Base-by-base conservation (phyloP, 2,329 filamentous ascomycete genomes). In the Cordyceps cicadae region DNA sequence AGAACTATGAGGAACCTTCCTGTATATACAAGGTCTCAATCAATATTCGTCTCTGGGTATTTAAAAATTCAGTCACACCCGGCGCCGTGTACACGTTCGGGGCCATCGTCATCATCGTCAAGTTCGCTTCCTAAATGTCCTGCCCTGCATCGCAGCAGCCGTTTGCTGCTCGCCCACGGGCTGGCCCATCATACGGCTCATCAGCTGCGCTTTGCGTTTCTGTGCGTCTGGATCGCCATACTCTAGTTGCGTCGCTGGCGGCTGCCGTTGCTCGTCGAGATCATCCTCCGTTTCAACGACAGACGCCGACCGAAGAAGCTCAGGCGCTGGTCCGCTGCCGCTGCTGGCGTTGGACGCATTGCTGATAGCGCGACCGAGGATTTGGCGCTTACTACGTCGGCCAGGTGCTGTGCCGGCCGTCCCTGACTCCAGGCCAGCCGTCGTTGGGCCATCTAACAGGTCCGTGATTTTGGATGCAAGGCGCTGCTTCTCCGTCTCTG, bases 291-390 rank as follows among this genome's bases (percentile, higher is more conserved):
- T 51, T 21, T 58, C 59, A 15, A 59, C 39, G 9, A 62, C 59
- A 7, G 64, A 60, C 4, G 56, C 52, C 3, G 57, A 56, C 37
- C 61, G 29, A 26, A 26, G 59, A 59, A 41, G 65, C 21, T 67
- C 66, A 12, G 72, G 65, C 17, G 69, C 70, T 0, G 75, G 74
- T 24, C 72, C 73, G 59, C 79, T 79, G 50, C 70, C 74, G 57
- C 72, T 79, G 58, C 80, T 83, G 5, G 75, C 74, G 1, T 77
- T 78, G 2, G 82, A 86, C 3, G 76, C 77, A 66, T 85, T 85
- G 71, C 82, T 85, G 32, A 81, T 71, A 3, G 81, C 84, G 12
- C 84, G 80, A 5, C 84, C 84, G 3, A 86, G 72, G 60, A 86
- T 80, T 59, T 79, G 75, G 12, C 81, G 79, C 56, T 77, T 74